phyloP scores from a whole-genome alignment of 108 stramenopile species.

The Mayamaea pseudoterrestris region DNA sequence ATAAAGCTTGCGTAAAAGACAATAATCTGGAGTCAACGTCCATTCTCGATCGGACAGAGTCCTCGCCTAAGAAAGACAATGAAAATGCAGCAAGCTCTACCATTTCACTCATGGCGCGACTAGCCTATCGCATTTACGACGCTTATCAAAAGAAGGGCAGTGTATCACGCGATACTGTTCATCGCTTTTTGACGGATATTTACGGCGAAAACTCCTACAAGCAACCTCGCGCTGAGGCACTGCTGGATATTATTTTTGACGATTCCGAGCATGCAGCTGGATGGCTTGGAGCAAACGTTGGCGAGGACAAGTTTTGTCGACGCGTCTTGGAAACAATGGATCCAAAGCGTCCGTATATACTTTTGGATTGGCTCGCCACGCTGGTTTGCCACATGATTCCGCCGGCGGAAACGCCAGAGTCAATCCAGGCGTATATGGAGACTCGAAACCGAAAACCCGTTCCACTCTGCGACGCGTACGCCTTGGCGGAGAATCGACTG shows the following conservation, averaged over 20 bases:
- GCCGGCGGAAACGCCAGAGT: slow-evolving; percentile 7
- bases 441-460: slow-evolving; percentile 25
- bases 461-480: slow-evolving; percentile 19
- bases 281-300: slow-evolving; percentile 1
- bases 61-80: background rate
- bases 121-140: slow-evolving; percentile 69
- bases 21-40: background rate
- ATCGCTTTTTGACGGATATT: slow-evolving; percentile 69
- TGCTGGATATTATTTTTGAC: slow-evolving; percentile 46
- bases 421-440: slow-evolving; percentile 27
- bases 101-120: slow-evolving; percentile 12
- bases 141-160: slow-evolving; percentile 62
- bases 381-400: slow-evolving; percentile 26
- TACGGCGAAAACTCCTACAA: slow-evolving; percentile 75
- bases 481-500: slow-evolving; percentile 23
- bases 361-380: slow-evolving; percentile 45
- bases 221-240: slow-evolving; percentile 14
- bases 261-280: background rate
- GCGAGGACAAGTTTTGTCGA: slow-evolving; percentile 12
- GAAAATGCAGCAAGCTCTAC: background rate
- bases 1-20: background rate
- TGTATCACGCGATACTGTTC: slow-evolving; percentile 60
- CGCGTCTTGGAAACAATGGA: slow-evolving; percentile 14
- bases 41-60: background rate
- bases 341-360: slow-evolving; percentile 16